Evolutionary conservation across 2,329 filamentous ascomycete species (phyloP).

Genomic region (Cladosporium cucumerinum): DNA sequence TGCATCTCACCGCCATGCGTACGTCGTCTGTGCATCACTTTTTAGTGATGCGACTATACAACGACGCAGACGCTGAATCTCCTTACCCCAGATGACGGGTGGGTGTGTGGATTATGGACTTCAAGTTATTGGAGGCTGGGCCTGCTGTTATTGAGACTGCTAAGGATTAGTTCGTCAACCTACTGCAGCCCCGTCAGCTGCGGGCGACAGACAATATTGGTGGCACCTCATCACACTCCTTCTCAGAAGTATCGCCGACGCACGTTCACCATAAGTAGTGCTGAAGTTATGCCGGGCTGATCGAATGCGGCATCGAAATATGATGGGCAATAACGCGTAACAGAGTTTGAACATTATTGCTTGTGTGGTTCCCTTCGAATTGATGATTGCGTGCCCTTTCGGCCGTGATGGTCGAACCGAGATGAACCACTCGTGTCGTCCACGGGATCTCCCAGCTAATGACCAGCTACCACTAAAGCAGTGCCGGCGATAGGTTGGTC

Average conservation of each 20-base stretch:
- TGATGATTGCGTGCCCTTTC: conserved; percentile 8
- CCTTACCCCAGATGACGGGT: conserved; percentile 13
- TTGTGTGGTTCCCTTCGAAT: not conserved
- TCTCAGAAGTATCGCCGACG: conserved; percentile 6
- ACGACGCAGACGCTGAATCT: conserved; percentile 5
- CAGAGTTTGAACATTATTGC: conserved; percentile 1
- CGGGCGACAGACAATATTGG: not conserved
- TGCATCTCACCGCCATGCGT: conserved; percentile 11
- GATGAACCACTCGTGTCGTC: conserved; percentile 3
- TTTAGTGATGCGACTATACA: conserved; percentile 11
- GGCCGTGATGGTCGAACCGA: conserved; percentile 7
- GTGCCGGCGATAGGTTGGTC: not conserved
- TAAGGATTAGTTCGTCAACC: conserved; percentile 8
- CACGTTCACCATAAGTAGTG: not conserved
- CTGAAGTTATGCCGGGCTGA: not conserved
- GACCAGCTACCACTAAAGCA: conserved; percentile 5
- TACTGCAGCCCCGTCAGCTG: conserved; percentile 10
- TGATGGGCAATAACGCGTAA: not conserved
- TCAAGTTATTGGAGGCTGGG: not conserved
- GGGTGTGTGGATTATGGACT: not conserved
- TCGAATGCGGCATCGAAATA: not conserved
- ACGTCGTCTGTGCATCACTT: conserved; percentile 8
- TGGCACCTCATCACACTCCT: conserved; percentile 2
- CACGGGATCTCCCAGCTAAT: not conserved
- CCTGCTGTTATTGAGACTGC: not conserved